Base-by-base conservation (phyloP, 2,329 filamentous ascomycete species). In the Helotiales sp. region DNA sequence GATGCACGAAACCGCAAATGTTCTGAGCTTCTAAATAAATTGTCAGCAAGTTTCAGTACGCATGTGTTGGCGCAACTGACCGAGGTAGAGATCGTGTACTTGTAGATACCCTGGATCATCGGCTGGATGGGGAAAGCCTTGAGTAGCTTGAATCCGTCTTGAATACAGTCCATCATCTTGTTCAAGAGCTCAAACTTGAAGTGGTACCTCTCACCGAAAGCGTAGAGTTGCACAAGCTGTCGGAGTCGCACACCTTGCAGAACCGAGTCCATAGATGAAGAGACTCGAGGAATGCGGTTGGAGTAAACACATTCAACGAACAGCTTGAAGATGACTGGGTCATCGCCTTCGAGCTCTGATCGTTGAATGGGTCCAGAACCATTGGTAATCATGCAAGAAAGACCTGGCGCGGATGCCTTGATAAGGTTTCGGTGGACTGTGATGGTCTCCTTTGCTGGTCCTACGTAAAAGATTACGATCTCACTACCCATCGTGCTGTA, bases 161-260 rank as follows among this genome's bases (percentile, higher is more conserved):
- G 67, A 19, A 69, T 63, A 2, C 36, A 38, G 10, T 69, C 67
- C 57, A 69, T 67, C 1, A 62, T 55, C 29, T 58, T 59, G 38
- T 69, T 68, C 17, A 50, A 40, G 5, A 66, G 42, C 3, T 33
- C 27, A 8, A 27, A 10, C 1, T 48, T 17, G 9, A 68, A 22
- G 1, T 56, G 24, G 10, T 50, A 58, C 1, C 53, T 47, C 3
- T 67, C 66, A 2, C 31, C 49, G 12, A 67, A 62, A 1, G 57
- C 53, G 46, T 67, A 69, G 2, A 67, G 40, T 36, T 63, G 57
- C 30, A 59, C 60, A 8, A 68, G 59, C 9, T 57, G 17, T 5
- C 25, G 15, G 9, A 67, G 22, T 2, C 57, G 49, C 2, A 10
- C 19, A 8, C 44, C 53, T 29, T 63, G 42, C 5, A 27, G 49